phyloP scores from a whole-genome alignment of 176 grass and related monocot species.

The Phoenix roebelenii region DNA sequence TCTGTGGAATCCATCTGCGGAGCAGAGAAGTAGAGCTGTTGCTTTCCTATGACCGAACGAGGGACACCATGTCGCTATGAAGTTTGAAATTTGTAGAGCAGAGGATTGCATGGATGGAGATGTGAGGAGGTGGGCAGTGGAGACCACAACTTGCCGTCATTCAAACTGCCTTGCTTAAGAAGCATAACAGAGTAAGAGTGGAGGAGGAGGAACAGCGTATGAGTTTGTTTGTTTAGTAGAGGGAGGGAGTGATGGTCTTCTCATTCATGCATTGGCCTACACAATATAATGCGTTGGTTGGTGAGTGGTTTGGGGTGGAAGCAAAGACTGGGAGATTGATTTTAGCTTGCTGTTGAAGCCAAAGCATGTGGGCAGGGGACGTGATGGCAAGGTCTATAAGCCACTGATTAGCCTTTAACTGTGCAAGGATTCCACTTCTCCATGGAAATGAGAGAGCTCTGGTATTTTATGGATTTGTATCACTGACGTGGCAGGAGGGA shows the following conservation, averaged over 20 bases:
- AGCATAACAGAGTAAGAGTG: conserved; percentile 8
- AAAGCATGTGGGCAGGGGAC: conserved; percentile 29
- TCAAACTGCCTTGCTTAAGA: conserved; percentile 31
- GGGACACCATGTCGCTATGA: neutral
- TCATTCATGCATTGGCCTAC: neutral
- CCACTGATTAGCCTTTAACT: neutral
- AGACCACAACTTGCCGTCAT: conserved; percentile 21
- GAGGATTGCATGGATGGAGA: conserved; percentile 1
- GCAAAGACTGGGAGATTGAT: conserved; percentile 45
- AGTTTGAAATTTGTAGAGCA: conserved; percentile 13
- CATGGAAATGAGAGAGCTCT: no score
- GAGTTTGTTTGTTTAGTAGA: conserved; percentile 4
- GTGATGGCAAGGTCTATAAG: conserved; percentile 9
- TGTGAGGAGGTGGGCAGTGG: conserved; percentile 9
- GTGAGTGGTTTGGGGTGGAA: conserved; percentile 58
- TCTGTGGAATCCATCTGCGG: conserved; percentile 57
- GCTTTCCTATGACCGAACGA: conserved; percentile 21
- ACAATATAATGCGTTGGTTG: conserved; percentile 65
- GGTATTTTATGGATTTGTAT: no score
- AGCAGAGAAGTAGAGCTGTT: neutral
- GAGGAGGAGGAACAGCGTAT: neutral
- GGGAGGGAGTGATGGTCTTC: neutral
- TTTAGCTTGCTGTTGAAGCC: conserved; percentile 36
- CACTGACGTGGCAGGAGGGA: no score
- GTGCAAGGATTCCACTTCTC: neutral